phyloP scores from a whole-genome alignment of 2,329 filamentous ascomycete species.

The Beauveria australis region DNA sequence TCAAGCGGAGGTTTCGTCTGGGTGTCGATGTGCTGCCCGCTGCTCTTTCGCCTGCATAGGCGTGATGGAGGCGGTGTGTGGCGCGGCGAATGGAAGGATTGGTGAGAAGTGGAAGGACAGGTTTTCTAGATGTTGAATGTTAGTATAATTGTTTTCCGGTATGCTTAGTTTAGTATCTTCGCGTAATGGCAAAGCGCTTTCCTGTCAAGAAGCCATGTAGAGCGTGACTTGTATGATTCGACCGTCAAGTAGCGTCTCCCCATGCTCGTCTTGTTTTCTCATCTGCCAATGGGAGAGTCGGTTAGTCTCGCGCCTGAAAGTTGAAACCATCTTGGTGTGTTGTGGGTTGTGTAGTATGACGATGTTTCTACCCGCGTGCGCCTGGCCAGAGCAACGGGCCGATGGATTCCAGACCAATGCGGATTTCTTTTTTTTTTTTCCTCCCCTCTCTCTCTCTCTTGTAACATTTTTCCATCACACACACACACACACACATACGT shows the following conservation, averaged over 20 bases:
- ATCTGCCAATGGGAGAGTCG: not conserved
- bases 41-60: not conserved
- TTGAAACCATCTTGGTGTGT: not conserved
- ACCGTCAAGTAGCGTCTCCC: not conserved
- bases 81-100: not conserved
- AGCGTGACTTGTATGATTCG: not conserved
- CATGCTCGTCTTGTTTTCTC: too few species aligned
- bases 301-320: not conserved
- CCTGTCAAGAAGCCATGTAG: constrained; percentile 6
- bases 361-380: not conserved
- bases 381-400: not conserved
- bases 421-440: not conserved
- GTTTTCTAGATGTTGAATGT: constrained; percentile 12
- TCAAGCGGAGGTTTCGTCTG: constrained; percentile 44
- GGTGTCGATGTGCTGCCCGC: constrained; percentile 22
- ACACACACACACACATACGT: too few species aligned
- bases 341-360: not conserved
- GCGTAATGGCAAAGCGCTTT: constrained; percentile 10
- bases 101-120: not conserved
- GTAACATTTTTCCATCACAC: too few species aligned
- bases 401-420: not conserved
- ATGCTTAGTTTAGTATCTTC: constrained; percentile 13
- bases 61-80: not conserved
- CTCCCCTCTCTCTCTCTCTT: too few species aligned
- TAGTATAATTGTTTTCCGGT: constrained; percentile 10